phyloP scores from a whole-genome alignment of 2,329 filamentous ascomycete genomes.

The Nannizziopsis barbatae region DNA sequence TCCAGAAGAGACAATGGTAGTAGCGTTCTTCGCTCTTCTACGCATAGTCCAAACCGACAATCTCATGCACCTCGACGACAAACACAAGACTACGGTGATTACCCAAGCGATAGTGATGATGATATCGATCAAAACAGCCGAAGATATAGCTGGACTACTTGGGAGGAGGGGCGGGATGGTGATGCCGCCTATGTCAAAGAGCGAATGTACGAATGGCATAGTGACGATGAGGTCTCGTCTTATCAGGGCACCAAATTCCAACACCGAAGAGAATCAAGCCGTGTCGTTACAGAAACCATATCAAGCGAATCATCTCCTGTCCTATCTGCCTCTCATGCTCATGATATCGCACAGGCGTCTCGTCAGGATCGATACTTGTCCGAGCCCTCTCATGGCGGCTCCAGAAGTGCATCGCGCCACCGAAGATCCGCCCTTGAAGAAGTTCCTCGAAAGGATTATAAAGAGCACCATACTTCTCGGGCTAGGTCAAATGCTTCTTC shows the following conservation, averaged over 20 bases:
- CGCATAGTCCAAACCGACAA: not conserved
- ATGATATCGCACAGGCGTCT: not conserved
- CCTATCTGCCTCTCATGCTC: not conserved
- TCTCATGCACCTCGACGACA: not conserved
- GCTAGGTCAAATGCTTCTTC: not conserved
- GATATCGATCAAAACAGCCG: slow-evolving; percentile 4
- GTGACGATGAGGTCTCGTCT: slow-evolving; percentile 15
- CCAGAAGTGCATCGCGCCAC: not conserved
- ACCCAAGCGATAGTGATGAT: not conserved
- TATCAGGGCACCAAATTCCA: slow-evolving; percentile 8
- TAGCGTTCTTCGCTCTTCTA: not conserved
- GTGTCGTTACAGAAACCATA: slow-evolving; percentile 6
- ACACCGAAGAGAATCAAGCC: slow-evolving; percentile 6
- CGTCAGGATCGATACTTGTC: not conserved
- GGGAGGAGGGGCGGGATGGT: slow-evolving; percentile 7
- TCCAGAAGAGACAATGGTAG: not conserved
- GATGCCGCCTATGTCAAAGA: slow-evolving; percentile 1
- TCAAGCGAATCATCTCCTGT: slow-evolving; percentile 5
- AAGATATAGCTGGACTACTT: slow-evolving; percentile 12
- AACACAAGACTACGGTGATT: not conserved
- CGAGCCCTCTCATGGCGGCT: not conserved
- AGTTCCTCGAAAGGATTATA: not conserved
- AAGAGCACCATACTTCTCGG: not conserved
- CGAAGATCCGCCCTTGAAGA: not conserved
- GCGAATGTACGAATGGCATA: slow-evolving; percentile 13